Evolutionary conservation across 2,329 filamentous ascomycete species (phyloP).

Genomic region (Exophiala calicioides): DNA sequence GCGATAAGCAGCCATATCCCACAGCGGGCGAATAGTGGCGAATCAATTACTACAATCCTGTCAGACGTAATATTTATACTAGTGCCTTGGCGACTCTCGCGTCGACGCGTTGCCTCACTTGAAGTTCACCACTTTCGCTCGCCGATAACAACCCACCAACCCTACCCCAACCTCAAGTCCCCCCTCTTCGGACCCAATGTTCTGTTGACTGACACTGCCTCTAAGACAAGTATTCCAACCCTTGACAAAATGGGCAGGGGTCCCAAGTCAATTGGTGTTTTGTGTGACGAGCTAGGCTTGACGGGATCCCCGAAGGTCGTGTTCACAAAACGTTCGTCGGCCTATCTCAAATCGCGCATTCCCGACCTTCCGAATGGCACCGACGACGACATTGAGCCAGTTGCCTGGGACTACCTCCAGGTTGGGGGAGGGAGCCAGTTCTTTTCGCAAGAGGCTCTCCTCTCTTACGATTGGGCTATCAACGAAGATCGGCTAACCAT

Average conservation of each 20-base stretch:
- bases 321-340: slow-evolving; percentile 6
- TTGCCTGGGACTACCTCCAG: slow-evolving; percentile 7
- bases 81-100: too few relatives aligned
- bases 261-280: slow-evolving; percentile 10
- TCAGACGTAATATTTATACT: too few relatives aligned
- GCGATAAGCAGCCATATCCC: too few relatives aligned
- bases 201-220: too few relatives aligned
- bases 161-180: too few relatives aligned
- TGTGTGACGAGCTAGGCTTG: slow-evolving; percentile 16
- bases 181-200: too few relatives aligned
- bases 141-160: too few relatives aligned
- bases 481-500: slow-evolving; percentile 12
- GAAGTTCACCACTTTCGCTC: too few relatives aligned
- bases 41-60: too few relatives aligned
- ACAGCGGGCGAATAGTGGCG: too few relatives aligned
- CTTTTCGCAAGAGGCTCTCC: slow-evolving; percentile 9
- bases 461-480: slow-evolving; percentile 14
- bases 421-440: slow-evolving; percentile 2
- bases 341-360: slow-evolving; percentile 8
- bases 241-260: slow-evolving; percentile 19
- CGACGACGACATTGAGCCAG: slow-evolving; percentile 7
- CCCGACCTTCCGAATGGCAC: slow-evolving; percentile 7
- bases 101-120: too few relatives aligned
- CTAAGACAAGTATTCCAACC: too few relatives aligned
- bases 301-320: slow-evolving; percentile 1